Evolutionary conservation across 2,329 filamentous ascomycete genomes (phyloP).

Genomic region (Sclerotinia nivalis): DNA sequence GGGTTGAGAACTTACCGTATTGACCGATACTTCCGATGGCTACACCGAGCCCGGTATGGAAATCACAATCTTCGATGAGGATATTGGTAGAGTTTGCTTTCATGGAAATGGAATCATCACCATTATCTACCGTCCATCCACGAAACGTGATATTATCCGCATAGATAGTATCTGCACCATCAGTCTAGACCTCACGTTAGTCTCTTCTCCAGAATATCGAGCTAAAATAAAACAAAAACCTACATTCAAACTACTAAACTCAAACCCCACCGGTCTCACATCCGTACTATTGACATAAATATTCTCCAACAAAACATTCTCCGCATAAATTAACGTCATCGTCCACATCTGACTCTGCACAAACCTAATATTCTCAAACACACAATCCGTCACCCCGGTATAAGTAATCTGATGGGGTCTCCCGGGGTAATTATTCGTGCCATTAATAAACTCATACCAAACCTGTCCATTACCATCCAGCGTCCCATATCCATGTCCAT

Average conservation of each 20-base stretch:
- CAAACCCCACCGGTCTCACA: slow-evolving; percentile 13
- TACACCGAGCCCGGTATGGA: slow-evolving; percentile 53
- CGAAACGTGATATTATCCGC: slow-evolving; percentile 53
- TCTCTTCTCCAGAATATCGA: slow-evolving; percentile 24
- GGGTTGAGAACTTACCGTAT: slow-evolving; percentile 40
- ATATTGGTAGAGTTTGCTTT: slow-evolving; percentile 60
- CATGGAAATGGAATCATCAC: slow-evolving; percentile 54
- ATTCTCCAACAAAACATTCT: slow-evolving; percentile 50
- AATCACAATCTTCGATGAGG: slow-evolving; percentile 49
- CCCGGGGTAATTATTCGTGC: slow-evolving; percentile 48
- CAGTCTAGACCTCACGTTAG: slow-evolving; percentile 49
- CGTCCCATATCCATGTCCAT: slow-evolving; percentile 54
- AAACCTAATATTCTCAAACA: slow-evolving; percentile 52
- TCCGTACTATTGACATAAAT: slow-evolving; percentile 54
- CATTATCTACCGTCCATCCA: slow-evolving; percentile 53
- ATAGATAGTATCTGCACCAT: slow-evolving; percentile 54
- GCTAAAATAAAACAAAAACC: neutral
- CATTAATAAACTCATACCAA: slow-evolving; percentile 56
- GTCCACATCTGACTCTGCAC: slow-evolving; percentile 63
- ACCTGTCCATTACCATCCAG: slow-evolving; percentile 60
- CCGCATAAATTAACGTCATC: slow-evolving; percentile 46
- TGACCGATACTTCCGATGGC: slow-evolving; percentile 60
- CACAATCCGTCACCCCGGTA: slow-evolving; percentile 48
- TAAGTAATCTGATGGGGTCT: slow-evolving; percentile 56
- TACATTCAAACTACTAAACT: slow-evolving; percentile 21